phyloP scores from a whole-genome alignment of 163 green algal species.

The Chlamydomonas reinhardtii region DNA sequence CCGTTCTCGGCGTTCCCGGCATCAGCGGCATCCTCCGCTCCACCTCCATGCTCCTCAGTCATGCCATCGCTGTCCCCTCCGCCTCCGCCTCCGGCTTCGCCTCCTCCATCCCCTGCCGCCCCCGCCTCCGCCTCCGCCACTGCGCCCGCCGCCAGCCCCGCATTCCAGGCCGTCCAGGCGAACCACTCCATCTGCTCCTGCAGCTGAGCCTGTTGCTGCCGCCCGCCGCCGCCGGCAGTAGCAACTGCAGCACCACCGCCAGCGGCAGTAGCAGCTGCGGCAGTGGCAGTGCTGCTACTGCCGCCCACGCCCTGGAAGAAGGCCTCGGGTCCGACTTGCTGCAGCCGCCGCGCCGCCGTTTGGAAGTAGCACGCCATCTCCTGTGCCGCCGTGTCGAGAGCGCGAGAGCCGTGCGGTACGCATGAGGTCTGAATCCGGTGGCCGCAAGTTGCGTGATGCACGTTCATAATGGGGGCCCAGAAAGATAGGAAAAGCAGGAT shows the following conservation, averaged over 20 bases:
- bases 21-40: no score
- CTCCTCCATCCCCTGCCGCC: neutral
- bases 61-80: neutral
- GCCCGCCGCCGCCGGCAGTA: neutral
- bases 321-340: neutral
- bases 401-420: no score
- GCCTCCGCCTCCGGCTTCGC: neutral
- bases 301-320: slow-evolving; percentile 33
- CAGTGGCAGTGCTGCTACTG: no score
- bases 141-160: neutral
- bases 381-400: no score
- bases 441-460: no score
- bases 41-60: neutral
- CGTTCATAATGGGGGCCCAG: no score
- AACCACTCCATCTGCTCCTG: slow-evolving; percentile 48
- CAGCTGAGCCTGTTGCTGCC: neutral
- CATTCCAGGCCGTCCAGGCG: slow-evolving; percentile 32
- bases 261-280: no score
- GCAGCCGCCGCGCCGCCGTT: neutral
- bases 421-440: no score
- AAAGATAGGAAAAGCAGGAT: no score
- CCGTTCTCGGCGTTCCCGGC: neutral
- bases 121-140: neutral
- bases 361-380: neutral
- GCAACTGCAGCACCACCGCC: neutral